Percentiles rank a stretch among this genome's conserved stretches.
These are phyloP conservation scores for Heliamphora pulchella DNA, from an alignment of 179 eudicot genomes.

Conservation along the genomic window DNA sequence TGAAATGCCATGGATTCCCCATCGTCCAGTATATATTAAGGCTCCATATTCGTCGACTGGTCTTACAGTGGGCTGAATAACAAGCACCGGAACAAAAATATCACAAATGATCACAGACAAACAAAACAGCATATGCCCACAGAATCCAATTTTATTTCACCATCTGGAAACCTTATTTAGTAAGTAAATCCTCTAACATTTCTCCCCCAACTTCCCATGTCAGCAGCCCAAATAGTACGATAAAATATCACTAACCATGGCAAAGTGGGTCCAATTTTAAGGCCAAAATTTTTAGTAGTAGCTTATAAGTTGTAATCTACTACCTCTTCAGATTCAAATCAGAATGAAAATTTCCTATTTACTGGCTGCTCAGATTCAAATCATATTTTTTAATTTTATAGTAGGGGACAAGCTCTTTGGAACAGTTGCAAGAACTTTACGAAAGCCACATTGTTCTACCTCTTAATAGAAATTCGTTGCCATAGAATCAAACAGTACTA, in stretches of 20 bases:
- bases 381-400: no score
- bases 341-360: no score
- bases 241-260: background rate
- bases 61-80: slow-evolving; percentile 44
- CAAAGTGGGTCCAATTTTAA: background rate
- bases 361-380: no score
- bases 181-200: background rate
- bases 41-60: slow-evolving; percentile 80
- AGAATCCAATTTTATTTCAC: background rate
- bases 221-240: background rate
- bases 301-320: no score
- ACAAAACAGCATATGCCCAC: background rate
- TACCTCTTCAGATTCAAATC: no score
- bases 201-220: no score
- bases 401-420: no score
- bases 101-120: background rate
- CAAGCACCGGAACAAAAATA: background rate
- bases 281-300: no score
- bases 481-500: no score
- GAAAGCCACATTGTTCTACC: no score
- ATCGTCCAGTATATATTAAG: slow-evolving; percentile 69
- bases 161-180: background rate
- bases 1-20: slow-evolving; percentile 77
- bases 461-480: no score
- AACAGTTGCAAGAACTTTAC: no score